Evolutionary conservation across 129 eudicot species (phyloP), one percentile per base, ranked within the genome.

Genomic region (Pittosporum tobira): DNA sequence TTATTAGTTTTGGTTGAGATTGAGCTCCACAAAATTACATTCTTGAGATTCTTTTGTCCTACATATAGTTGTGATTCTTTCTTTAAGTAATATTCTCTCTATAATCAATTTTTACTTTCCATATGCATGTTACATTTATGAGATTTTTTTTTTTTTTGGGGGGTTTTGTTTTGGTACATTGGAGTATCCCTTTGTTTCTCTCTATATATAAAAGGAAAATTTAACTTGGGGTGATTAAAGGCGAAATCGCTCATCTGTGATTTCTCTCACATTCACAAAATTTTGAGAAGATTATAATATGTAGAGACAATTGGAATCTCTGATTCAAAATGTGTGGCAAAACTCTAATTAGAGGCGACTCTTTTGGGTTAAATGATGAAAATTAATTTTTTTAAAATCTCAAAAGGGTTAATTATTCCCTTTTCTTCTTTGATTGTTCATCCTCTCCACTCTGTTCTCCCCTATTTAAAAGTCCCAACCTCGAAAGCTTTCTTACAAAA

Each of bases 391-490:
- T 22, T 37, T 46, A 63, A 45, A 61, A 51, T 57, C 26, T 18
- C 28, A 28, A 56, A 64, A 71, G 71, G 68, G 60, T 66, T 40
- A n/a, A n/a, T n/a, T n/a, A n/a, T n/a, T 48, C 15, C 48, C 50
- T 66, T 51, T 52, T 44, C 72, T 2, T 25, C 22, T 49, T 49
- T 57, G 56, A 74, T 71, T 49, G 54, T 46, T 68, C 65, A n/a
- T 50, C 73, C 54, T 59, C 71, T 61, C 65, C 71, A 69, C 68
- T 65, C 71, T 75, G 67, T 69, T 61, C 66, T 68, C 72, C 73
- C 48, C 73, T 74, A 80, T 84, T 85, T 81, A 77, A 84, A n/a
- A 84, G 88, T 47, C 70, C 25, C 48, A 45, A 61, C n/a, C 43
- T 19, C 48, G 30, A 63, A 28, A 73, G 42, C 25, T 7, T 63